A percentile compares a stretch with the other conserved stretches of the same genome.
Evolutionary conservation across 2,329 filamentous ascomycete species (phyloP).

Genomic region (Ophiostoma perfectum): DNA sequence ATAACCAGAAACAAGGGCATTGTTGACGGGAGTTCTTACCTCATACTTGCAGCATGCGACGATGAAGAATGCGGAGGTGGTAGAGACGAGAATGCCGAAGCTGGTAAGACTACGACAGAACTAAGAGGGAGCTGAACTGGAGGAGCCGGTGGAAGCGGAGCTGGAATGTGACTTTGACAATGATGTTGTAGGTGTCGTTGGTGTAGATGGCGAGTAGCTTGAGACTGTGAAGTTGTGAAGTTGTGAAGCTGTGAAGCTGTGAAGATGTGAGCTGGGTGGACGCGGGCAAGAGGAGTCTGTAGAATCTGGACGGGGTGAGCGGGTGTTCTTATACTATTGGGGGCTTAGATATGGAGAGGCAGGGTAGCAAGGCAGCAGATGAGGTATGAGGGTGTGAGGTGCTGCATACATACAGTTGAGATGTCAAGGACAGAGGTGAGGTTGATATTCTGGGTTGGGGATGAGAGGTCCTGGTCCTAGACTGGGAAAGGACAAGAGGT

Average conservation of each 20-base stretch:
- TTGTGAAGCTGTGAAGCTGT: too few species aligned
- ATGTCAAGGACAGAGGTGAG: neutral
- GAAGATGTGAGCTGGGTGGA: too few species aligned
- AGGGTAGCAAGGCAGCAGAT: neutral
- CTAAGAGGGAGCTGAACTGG: neutral
- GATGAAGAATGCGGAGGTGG: neutral
- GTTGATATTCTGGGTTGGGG: neutral
- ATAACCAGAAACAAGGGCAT: conserved; percentile 1
- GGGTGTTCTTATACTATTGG: neutral
- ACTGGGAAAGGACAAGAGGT: neutral
- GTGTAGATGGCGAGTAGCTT: neutral
- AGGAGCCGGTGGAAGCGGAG: neutral
- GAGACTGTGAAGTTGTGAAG: neutral
- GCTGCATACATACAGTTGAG: neutral
- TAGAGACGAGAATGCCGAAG: neutral
- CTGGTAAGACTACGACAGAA: neutral
- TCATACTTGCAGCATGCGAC: conserved; percentile 4
- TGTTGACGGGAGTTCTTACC: neutral
- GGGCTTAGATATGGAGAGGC: neutral
- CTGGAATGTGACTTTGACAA: neutral
- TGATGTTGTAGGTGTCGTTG: neutral
- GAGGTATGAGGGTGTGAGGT: neutral
- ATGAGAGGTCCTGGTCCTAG: neutral
- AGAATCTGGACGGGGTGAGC: conserved; percentile 1
- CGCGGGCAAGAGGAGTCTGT: neutral